Evolutionary conservation across 495 filamentous ascomycete genomes (phyloP).

Genomic region (Neurospora sp.): DNA sequence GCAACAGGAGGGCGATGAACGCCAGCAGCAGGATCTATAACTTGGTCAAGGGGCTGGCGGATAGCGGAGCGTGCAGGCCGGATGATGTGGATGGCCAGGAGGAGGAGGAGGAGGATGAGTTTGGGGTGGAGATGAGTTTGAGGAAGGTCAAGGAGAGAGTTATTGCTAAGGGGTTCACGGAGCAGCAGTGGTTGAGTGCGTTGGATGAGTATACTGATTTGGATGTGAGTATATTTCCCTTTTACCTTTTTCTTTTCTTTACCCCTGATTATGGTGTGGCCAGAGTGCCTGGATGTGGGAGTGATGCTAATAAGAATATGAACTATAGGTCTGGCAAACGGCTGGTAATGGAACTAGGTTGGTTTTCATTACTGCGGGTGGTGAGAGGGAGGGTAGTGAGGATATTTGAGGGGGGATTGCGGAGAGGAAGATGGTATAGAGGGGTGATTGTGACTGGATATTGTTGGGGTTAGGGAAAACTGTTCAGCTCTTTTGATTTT

Average conservation of each 20-base stretch:
- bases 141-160: conserved; percentile 79
- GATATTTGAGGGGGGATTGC: too few relatives aligned
- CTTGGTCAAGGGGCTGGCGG: conserved; percentile 73
- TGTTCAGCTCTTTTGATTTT: background rate
- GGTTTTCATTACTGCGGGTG: conserved; percentile 53
- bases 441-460: background rate
- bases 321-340: conserved; percentile 82
- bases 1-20: conserved; percentile 56
- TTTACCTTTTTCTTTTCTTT: too few relatives aligned
- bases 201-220: conserved; percentile 82
- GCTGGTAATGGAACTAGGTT: conserved; percentile 74
- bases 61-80: conserved; percentile 57
- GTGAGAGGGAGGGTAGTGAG: conserved; percentile 22
- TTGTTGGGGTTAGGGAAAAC: background rate
- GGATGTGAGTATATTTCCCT: conserved; percentile 60
- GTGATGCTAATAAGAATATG: background rate
- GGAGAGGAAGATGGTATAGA: background rate
- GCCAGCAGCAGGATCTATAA: conserved; percentile 88
- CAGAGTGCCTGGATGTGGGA: too few relatives aligned
- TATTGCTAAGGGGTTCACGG: conserved; percentile 91
- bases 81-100: conserved; percentile 62
- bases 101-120: conserved; percentile 27
- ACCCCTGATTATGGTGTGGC: too few relatives aligned
- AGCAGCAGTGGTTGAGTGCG: conserved; percentile 75
- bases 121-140: conserved; percentile 66